phyloP scores from a whole-genome alignment of 352 stramenopile genomes.

The Synura sp. region DNA sequence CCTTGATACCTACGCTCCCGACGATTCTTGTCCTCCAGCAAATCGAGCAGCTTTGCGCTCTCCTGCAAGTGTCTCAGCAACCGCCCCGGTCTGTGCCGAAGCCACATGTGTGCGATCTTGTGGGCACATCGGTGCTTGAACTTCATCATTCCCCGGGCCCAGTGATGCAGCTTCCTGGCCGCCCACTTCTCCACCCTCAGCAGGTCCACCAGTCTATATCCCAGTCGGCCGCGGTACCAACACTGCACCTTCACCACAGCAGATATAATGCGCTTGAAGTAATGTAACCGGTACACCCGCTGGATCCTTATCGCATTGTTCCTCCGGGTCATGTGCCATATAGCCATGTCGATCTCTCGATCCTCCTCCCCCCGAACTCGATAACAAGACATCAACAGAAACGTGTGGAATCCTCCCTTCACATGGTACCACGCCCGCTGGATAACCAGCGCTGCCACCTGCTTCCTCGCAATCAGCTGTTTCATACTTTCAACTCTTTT shows the following conservation, averaged over 20 bases:
- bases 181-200: not conserved
- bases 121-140: not conserved
- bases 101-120: not conserved
- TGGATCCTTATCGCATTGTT: not conserved
- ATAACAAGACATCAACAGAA: conserved; percentile 27
- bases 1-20: not conserved
- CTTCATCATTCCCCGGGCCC: not conserved
- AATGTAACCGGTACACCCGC: not conserved
- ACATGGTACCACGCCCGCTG: conserved; percentile 18
- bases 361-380: not conserved
- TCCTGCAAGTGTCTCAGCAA: not conserved
- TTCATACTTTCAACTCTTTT: not conserved
- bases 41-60: not conserved
- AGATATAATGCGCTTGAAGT: not conserved
- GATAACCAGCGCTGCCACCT: conserved; percentile 5
- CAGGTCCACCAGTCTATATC: not conserved
- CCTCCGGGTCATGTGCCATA: not conserved
- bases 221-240: not conserved
- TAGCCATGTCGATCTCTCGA: not conserved
- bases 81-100: not conserved
- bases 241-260: conserved; percentile 3
- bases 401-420: conserved; percentile 27
- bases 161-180: conserved; percentile 18
- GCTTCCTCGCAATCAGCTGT: not conserved
- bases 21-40: not conserved